Evolutionary conservation across 2,329 filamentous ascomycete species (phyloP).

Genomic region (Ascochyta clinopodiicola): DNA sequence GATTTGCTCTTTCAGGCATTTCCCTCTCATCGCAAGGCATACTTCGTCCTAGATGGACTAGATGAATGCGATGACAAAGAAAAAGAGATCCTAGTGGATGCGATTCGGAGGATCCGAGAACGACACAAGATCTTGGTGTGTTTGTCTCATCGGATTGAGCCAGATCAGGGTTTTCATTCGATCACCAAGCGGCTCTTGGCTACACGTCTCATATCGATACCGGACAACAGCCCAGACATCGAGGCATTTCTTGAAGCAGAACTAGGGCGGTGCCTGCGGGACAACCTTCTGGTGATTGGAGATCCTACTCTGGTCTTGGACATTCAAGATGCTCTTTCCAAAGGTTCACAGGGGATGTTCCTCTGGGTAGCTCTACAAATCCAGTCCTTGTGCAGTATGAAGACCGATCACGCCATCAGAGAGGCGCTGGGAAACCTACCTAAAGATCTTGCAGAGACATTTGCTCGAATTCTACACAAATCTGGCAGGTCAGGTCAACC

Average conservation of each 20-base stretch:
- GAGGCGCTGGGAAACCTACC: no score
- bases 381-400: no score
- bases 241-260: conserved; percentile 36
- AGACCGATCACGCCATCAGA: no score
- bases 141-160: conserved; percentile 31
- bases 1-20: conserved; percentile 27
- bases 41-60: conserved; percentile 46
- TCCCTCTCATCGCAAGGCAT: conserved; percentile 26
- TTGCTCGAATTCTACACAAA: no score
- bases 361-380: conserved; percentile 29
- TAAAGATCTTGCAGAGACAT: no score
- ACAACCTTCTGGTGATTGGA: conserved; percentile 24
- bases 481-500: no score
- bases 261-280: conserved; percentile 28
- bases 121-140: conserved; percentile 30
- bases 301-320: conserved; percentile 34
- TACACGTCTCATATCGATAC: conserved; percentile 21
- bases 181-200: background rate
- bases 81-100: conserved; percentile 19
- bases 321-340: conserved; percentile 33
- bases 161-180: background rate
- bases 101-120: conserved; percentile 30
- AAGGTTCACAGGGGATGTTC: conserved; percentile 36
- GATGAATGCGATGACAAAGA: conserved; percentile 39
- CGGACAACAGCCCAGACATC: conserved; percentile 31